phyloP scores from a whole-genome alignment of 805 yeast genomes.

The Zygosaccharomyces siamensis region DNA sequence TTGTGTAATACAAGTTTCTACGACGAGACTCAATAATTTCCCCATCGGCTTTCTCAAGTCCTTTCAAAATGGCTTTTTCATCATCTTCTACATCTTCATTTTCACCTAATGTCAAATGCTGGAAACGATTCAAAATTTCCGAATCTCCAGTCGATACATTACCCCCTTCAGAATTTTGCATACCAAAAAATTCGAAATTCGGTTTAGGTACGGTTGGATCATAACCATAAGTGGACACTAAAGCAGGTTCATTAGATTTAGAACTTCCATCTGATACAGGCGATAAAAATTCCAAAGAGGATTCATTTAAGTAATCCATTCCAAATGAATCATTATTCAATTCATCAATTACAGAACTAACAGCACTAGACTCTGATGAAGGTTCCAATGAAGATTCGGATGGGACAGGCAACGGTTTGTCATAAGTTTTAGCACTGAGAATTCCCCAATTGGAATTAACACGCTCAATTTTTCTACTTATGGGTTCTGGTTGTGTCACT shows the following conservation, averaged over 20 bases:
- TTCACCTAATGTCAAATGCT: constrained; percentile 6
- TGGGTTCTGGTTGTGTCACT: constrained; percentile 10
- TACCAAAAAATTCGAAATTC: constrained; percentile 7
- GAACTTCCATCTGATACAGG: neutral
- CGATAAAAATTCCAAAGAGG: constrained; percentile 1
- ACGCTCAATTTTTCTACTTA: constrained; percentile 14
- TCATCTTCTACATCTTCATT: neutral
- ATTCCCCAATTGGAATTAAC: constrained; percentile 27
- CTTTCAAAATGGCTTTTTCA: neutral
- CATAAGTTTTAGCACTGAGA: constrained; percentile 17
- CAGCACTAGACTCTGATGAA: constrained; percentile 6
- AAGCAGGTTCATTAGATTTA: constrained; percentile 6
- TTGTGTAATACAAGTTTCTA: neutral
- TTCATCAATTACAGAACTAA: constrained; percentile 13
- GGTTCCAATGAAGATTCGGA: neutral
- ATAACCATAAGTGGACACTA: neutral
- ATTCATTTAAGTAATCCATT: constrained; percentile 3
- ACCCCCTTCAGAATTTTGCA: neutral
- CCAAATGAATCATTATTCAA: constrained; percentile 9
- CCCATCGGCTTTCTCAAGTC: neutral
- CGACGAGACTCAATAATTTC: neutral
- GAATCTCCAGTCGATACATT: constrained; percentile 3
- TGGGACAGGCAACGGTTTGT: constrained; percentile 24
- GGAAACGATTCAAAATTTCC: constrained; percentile 1
- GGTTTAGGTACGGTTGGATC: constrained; percentile 10